Base-by-base conservation (phyloP, 768 basidiomycete genomes). In the Leccinum obscurum region DNA sequence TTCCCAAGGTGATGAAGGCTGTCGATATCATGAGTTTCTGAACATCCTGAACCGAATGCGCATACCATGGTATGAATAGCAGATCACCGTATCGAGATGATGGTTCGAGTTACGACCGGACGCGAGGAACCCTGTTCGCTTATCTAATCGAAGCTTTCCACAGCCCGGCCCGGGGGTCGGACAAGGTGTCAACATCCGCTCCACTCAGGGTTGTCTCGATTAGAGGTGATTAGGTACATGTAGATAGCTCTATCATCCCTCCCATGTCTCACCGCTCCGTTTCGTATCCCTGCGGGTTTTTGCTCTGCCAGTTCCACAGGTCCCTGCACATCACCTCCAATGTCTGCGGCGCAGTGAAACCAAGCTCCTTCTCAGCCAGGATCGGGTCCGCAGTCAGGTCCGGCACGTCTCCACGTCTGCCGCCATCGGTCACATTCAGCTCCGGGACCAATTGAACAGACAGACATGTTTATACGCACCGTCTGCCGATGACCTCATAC, bases 251-350 rank as follows among this genome's bases (percentile, higher is more conserved):
- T 57, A 57, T 49, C 48, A 32, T 32, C 4, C 17, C 52, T n/a
- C 20, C 28, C 46, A 50, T 54, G 51, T 44, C 51, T 72, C 59
- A 70, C 44, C 62, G 67, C 67, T 68, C 57, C 54, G 75, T 76
- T 26, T 8, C 58, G 63, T 92, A 97, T 3, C 95, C 95, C 32
- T 83, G 71, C 7, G 91, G 92, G 68, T 97, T 92, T 74, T 86
- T 92, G n/a, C 85, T 86, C 79, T 98, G 96, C 93, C 95, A 99
- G 77, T 95, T 95, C 97, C 97, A 98, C 67, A 97, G 79, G 76
- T 99, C 97, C 58, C 85, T 80, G 76, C 97, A 98, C 93, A 98
- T 98, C 58, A 88, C 87, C 63, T 94, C 89, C 50, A 99, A 81
- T 66, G 87, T 81, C 68, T 86, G 82, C 28, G 82, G 79, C 13